A percentile compares a stretch with the other conserved stretches of the same genome.
Conservation (phyloP, 441 rosid genomes). For the Populus hybrid region DNA sequence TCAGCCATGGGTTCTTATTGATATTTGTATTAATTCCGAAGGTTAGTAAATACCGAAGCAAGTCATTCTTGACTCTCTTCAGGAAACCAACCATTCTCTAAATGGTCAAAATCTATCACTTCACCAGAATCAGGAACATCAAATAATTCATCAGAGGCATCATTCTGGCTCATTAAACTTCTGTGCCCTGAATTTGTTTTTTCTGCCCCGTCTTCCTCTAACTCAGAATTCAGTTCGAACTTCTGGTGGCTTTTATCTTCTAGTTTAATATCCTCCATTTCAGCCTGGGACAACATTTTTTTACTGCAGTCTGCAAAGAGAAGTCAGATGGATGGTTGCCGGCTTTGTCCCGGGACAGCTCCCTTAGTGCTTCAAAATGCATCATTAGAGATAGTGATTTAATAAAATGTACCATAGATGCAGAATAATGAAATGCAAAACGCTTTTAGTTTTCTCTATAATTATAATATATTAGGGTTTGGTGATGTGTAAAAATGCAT, state of each 20-base stretch:
- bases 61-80: slow-evolving; percentile 34
- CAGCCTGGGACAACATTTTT: slow-evolving; percentile 25
- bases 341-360: slow-evolving; percentile 61
- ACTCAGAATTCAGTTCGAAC: slow-evolving; percentile 17
- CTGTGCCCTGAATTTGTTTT: slow-evolving; percentile 34
- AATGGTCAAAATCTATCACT: slow-evolving; percentile 33
- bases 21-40: background rate
- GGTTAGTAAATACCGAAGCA: slow-evolving; percentile 37
- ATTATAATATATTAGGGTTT: no score
- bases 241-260: slow-evolving; percentile 24
- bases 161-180: slow-evolving; percentile 54
- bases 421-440: no score
- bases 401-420: background rate
- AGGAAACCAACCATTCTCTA: slow-evolving; percentile 44
- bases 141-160: slow-evolving; percentile 80
- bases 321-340: slow-evolving; percentile 45
- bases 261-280: slow-evolving; percentile 27
- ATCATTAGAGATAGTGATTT: slow-evolving; percentile 2
- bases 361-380: slow-evolving; percentile 56
- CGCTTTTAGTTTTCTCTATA: no score
- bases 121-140: slow-evolving; percentile 79
- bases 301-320: slow-evolving; percentile 32
- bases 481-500: no score
- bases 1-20: slow-evolving; percentile 64
- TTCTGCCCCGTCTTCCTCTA: slow-evolving; percentile 36